phyloP scores from a whole-genome alignment of 495 filamentous ascomycete genomes.

The Clavariopsis aquatica region DNA sequence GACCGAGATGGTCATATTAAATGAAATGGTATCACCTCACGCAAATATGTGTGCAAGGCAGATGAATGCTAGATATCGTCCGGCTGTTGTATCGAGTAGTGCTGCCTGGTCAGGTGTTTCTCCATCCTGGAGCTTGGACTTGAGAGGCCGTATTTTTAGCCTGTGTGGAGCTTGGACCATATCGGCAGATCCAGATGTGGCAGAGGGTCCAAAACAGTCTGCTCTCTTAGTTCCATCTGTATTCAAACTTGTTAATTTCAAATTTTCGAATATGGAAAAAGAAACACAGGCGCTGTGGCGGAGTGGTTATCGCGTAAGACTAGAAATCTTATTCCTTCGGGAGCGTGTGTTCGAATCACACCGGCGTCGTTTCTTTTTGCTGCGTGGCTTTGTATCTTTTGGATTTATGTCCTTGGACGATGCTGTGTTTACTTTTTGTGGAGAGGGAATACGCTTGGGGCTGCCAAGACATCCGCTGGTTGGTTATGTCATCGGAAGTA shows the following conservation, averaged over 20 bases:
- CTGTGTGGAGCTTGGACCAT: neutral
- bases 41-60: neutral
- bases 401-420: too few species aligned
- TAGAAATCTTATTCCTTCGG: conserved; percentile 48
- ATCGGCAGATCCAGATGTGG: neutral
- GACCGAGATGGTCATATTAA: neutral
- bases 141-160: neutral
- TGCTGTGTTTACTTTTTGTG: too few species aligned
- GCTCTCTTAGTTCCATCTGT: too few species aligned
- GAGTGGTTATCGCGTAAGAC: conserved; percentile 48
- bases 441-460: too few species aligned
- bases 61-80: neutral
- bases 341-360: conserved; percentile 40
- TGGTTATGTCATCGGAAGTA: too few species aligned
- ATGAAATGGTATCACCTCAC: neutral
- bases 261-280: too few species aligned
- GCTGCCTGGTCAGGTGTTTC: neutral
- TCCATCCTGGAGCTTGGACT: neutral
- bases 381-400: too few species aligned
- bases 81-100: neutral
- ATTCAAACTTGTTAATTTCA: too few species aligned
- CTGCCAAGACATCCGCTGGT: too few species aligned
- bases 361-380: conserved; percentile 19
- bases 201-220: too few species aligned
- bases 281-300: conserved; percentile 43